Conservation (phyloP, 2,329 filamentous ascomycete genomes). For the Scedosporium dehoogii region DNA sequence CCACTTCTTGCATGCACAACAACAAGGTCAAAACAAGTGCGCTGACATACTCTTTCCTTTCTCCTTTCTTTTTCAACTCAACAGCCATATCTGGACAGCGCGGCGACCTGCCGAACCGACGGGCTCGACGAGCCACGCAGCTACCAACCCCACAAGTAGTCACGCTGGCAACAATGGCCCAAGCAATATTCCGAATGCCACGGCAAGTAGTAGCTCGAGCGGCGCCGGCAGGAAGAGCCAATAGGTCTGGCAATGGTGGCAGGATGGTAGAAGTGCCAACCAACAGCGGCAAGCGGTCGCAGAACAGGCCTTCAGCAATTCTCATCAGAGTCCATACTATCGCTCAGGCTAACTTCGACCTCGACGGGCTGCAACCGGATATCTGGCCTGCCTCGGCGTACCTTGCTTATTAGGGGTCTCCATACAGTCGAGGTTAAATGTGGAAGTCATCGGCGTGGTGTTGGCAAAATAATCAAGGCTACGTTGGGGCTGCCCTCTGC, state of each 20-base stretch:
- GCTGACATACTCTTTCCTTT: conserved; percentile 8
- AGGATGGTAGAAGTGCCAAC: background rate
- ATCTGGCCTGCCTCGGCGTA: background rate
- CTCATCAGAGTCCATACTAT: background rate
- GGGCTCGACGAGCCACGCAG: background rate
- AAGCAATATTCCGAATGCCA: background rate
- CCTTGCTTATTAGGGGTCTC: background rate
- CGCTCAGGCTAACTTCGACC: background rate
- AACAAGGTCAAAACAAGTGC: background rate
- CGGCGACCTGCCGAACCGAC: conserved; percentile 13
- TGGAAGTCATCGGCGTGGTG: background rate
- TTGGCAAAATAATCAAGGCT: background rate
- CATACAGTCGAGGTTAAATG: background rate
- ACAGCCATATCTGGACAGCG: conserved; percentile 24
- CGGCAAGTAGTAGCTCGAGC: background rate
- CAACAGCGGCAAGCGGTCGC: background rate
- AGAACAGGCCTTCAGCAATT: background rate
- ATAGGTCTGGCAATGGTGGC: background rate
- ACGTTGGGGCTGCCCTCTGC: no score
- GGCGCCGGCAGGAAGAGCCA: background rate
- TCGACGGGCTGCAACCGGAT: background rate
- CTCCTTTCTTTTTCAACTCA: background rate
- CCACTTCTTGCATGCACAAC: background rate
- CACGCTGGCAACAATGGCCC: background rate
- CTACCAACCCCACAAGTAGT: background rate